A percentile compares a stretch with the other conserved stretches of the same genome.
Conservation (phyloP, 2,329 filamentous ascomycete genomes). For the Fusarium sp. region DNA sequence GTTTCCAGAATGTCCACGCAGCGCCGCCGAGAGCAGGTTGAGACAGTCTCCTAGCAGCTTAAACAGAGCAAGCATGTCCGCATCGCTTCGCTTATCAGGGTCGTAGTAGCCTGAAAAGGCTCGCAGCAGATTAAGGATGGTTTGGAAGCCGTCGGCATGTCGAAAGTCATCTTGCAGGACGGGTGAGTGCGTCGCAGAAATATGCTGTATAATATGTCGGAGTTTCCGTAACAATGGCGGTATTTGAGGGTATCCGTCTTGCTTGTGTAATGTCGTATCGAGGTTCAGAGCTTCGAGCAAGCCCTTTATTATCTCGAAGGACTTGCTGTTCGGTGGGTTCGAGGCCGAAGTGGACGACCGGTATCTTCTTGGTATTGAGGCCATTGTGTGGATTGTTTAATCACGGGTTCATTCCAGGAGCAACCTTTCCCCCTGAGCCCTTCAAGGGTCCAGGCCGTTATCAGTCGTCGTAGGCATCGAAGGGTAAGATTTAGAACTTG, state of each 20-base stretch:
- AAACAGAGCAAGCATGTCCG: constrained; percentile 73
- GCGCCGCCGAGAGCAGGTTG: constrained; percentile 76
- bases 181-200: constrained; percentile 59
- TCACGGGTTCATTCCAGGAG: constrained; percentile 42
- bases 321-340: constrained; percentile 65
- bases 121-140: constrained; percentile 74
- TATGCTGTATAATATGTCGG: constrained; percentile 72
- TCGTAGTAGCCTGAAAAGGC: constrained; percentile 81
- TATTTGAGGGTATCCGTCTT: constrained; percentile 59
- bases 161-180: constrained; percentile 82
- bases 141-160: constrained; percentile 80
- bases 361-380: constrained; percentile 64
- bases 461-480: constrained; percentile 49
- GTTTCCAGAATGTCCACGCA: constrained; percentile 86
- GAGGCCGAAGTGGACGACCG: constrained; percentile 73
- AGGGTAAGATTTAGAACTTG: constrained; percentile 40
- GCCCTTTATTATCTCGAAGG: constrained; percentile 65
- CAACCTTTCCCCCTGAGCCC: constrained; percentile 46
- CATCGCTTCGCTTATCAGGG: constrained; percentile 66
- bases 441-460: constrained; percentile 51
- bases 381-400: constrained; percentile 54
- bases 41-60: constrained; percentile 77
- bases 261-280: constrained; percentile 46
- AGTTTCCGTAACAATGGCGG: constrained; percentile 63
- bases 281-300: constrained; percentile 60